Conservation (phyloP, 1,139 yeast species). For the Martiniozyma asiatica region DNA sequence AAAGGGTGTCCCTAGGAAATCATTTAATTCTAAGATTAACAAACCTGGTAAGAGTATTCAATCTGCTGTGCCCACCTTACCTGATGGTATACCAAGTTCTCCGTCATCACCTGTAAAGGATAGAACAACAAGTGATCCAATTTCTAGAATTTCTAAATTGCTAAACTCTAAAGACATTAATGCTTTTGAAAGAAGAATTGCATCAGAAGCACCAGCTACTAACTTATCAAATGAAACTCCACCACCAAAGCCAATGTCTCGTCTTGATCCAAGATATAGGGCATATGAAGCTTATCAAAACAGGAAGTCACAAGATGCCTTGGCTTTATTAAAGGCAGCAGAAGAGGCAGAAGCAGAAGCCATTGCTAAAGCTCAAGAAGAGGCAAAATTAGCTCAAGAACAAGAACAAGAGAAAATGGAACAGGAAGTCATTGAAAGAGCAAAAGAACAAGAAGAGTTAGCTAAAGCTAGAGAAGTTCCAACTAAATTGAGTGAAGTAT, state of each 20-base stretch:
- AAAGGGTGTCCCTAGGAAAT: neutral
- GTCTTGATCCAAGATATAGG: conserved; percentile 44
- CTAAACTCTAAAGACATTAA: conserved; percentile 28
- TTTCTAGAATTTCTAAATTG: conserved; percentile 20
- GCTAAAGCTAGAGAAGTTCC: conserved; percentile 19
- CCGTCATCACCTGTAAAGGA: neutral
- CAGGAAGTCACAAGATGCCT: conserved; percentile 18
- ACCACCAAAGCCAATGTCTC: conserved; percentile 53
- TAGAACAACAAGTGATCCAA: conserved; percentile 17
- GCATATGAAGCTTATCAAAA: conserved; percentile 22
- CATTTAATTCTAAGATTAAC: neutral
- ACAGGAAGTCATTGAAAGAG: conserved; percentile 5
- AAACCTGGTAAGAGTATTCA: too few relatives aligned
- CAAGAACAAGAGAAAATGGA: neutral
- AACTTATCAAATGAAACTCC: conserved; percentile 17
- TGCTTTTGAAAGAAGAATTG: conserved; percentile 34
- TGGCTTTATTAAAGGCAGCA: conserved; percentile 13
- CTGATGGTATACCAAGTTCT: too few relatives aligned
- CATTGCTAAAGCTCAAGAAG: conserved; percentile 21
- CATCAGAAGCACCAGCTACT: conserved; percentile 21
- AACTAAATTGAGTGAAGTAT: conserved; percentile 43
- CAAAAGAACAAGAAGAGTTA: conserved; percentile 1
- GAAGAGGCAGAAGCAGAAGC: conserved; percentile 10
- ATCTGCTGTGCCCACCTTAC: neutral
- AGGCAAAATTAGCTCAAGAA: conserved; percentile 2